Evolutionary conservation across 768 basidiomycete species (phyloP), one percentile per base, ranked within the genome.

Genomic region (Tremella fuciformis): DNA sequence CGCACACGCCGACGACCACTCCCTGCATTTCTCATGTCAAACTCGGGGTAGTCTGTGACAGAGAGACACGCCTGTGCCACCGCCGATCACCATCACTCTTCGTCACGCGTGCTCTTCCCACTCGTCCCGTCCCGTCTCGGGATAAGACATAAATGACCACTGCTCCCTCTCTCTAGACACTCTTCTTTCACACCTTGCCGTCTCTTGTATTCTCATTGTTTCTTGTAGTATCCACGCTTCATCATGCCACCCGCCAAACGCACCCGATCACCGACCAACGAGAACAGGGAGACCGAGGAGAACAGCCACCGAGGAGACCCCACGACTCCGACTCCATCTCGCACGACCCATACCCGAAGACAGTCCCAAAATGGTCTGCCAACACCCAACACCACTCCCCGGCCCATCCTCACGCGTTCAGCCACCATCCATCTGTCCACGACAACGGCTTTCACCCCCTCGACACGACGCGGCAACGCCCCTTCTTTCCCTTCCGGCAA

Each of bases 341-440:
- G 24, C 24, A 37, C 57, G 26, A 34, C 29, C 42, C 42, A 46
- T 15, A 46, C 29, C 29, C 4, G 29, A 34, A 34, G 29, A 34
- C 29, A 34, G 29, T 34, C 29, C 29, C 42, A 46, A 46, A 46
- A 4, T 46, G 42, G 24, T 50, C 51, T n/a, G 18, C 40, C 40
- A 8, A 46, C 38, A 26, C 50, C 62, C 54, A 29, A 42, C 21
- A 50, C 58, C 29, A 21, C 59, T 44, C 25, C 65, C 2, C 55
- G 66, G 37, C 66, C 63, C 18, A 62, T 62, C 34, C 55, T 66
- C 26, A 69, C 67, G 21, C 64, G 64, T 34, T 69, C 67, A 22
- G 55, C 65, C 11, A 56, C 68, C 3, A 62, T 59, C 15, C 57
- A 57, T n/a, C 59, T 22, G 18, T 57, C 38, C 48, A 46, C 39